Conservation (phyloP, 208 protist species). For the Tetramitus jugosus region DNA sequence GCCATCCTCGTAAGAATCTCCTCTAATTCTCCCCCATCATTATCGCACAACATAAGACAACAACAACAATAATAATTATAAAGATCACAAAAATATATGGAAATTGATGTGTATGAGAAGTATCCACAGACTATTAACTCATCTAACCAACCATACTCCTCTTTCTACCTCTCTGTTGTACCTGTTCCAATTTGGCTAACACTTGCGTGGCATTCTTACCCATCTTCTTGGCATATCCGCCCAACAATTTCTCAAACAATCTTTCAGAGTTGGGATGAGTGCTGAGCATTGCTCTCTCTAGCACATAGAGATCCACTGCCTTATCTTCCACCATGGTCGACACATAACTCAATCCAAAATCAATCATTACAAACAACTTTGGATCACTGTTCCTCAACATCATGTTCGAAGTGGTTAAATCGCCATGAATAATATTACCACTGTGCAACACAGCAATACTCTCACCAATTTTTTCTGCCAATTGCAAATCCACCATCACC, state of each 20-base stretch:
- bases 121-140: too few species aligned
- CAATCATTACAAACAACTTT: slow-evolving; percentile 68
- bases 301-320: slow-evolving; percentile 95
- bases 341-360: slow-evolving; percentile 89
- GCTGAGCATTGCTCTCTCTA: slow-evolving; percentile 86
- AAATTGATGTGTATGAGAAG: too few species aligned
- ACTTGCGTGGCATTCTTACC: slow-evolving; percentile 47
- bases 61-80: too few species aligned
- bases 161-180: slow-evolving; percentile 69
- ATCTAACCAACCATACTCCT: slow-evolving; percentile 70
- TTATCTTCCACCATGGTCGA: slow-evolving; percentile 81
- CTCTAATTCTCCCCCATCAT: too few species aligned
- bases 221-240: slow-evolving; percentile 53
- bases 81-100: too few species aligned
- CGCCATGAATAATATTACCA: slow-evolving; percentile 83
- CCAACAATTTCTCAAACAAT: slow-evolving; percentile 44
- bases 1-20: too few species aligned
- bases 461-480: slow-evolving; percentile 58
- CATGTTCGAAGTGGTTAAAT: slow-evolving; percentile 96
- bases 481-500: not conserved
- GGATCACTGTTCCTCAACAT: slow-evolving; percentile 42
- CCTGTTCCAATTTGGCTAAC: slow-evolving; percentile 54
- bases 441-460: slow-evolving; percentile 77
- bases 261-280: slow-evolving; percentile 74
- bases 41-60: too few species aligned